Percentiles rank a stretch among this genome's conserved stretches.
Evolutionary conservation across 1,284 basidiomycete genomes (phyloP).

Genomic region (Boletellus sp.): DNA sequence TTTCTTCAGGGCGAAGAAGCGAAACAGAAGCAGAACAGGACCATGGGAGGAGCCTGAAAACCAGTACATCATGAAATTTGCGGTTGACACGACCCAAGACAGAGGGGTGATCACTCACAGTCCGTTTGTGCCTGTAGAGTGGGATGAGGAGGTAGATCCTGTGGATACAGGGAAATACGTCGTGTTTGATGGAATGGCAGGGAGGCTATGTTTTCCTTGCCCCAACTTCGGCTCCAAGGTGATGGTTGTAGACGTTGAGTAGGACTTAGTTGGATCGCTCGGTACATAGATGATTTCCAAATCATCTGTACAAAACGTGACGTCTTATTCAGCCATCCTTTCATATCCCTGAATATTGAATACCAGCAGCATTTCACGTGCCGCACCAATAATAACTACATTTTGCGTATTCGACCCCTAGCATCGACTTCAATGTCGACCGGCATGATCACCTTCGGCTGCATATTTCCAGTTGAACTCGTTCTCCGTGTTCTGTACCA

Average conservation of each 20-base stretch:
- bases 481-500: not conserved
- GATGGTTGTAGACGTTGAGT: not conserved
- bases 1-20: not conserved
- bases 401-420: no score
- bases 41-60: not conserved
- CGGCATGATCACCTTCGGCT: no score
- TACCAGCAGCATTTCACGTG: no score
- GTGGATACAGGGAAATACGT: not conserved
- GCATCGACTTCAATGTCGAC: no score
- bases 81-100: not conserved
- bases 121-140: not conserved
- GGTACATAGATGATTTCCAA: no score
- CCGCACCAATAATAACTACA: no score
- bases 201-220: not conserved
- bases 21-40: no score
- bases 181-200: not conserved
- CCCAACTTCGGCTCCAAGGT: no score
- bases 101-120: not conserved
- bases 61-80: not conserved
- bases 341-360: no score
- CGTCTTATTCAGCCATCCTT: no score
- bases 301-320: no score
- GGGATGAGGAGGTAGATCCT: not conserved
- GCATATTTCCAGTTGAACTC: constrained; percentile 7
- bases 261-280: not conserved